These are phyloP conservation scores for Kurtzmaniella quercitrusa DNA, from an alignment of 1,139 yeast genomes.

Conservation along the genomic window DNA sequence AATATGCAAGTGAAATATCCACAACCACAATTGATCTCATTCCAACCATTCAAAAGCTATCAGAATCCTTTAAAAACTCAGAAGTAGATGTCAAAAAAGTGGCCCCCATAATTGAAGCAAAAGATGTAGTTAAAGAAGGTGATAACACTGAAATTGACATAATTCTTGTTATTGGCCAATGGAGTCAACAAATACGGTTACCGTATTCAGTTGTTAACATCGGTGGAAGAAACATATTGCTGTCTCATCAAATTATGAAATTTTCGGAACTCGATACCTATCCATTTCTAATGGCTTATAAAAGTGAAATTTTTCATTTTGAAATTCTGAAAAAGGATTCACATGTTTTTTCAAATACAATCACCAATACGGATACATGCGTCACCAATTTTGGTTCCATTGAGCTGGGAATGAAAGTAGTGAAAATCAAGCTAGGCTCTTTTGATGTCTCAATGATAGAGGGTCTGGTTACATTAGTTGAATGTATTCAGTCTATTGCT, in stretches of 20 bases:
- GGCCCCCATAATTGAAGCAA: background rate
- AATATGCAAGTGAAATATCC: slow-evolving; percentile 23
- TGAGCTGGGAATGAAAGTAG: slow-evolving; percentile 12
- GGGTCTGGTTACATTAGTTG: slow-evolving; percentile 7
- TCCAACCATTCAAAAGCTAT: background rate
- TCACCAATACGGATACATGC: slow-evolving; percentile 9
- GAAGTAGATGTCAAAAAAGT: too few relatives aligned
- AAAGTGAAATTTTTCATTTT: slow-evolving; percentile 8
- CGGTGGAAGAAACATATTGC: background rate
- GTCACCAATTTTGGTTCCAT: slow-evolving; percentile 15
- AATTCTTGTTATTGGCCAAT: slow-evolving; percentile 5
- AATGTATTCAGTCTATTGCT: slow-evolving; percentile 11
- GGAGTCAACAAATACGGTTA: slow-evolving; percentile 11
- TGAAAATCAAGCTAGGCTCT: slow-evolving; percentile 10
- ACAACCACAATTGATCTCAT: slow-evolving; percentile 13
- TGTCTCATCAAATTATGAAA: slow-evolving; percentile 7
- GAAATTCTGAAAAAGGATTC: slow-evolving; percentile 9
- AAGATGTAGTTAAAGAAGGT: background rate
- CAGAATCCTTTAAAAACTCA: background rate
- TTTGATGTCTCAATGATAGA: slow-evolving; percentile 13
- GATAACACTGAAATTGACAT: background rate
- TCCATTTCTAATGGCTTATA: slow-evolving; percentile 10
- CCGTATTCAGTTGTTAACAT: slow-evolving; percentile 9
- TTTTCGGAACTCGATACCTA: slow-evolving; percentile 7
- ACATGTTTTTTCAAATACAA: slow-evolving; percentile 7